Base-by-base conservation (phyloP, 1,139 yeast genomes). In the Blastobotrys elegans region DNA sequence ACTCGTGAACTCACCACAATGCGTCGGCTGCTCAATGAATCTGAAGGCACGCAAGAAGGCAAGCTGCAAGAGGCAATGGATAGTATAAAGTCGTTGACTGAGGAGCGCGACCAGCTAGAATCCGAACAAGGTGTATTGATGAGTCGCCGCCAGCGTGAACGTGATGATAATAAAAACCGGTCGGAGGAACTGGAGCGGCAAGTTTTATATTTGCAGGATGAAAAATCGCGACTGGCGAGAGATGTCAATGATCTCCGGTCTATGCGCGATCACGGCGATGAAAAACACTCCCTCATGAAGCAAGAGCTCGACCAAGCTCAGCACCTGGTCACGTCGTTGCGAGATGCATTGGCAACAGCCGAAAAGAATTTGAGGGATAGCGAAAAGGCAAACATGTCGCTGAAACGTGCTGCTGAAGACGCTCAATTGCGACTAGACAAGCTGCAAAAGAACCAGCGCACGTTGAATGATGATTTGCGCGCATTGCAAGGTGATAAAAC, bases 1-100 rank as follows among this genome's bases (percentile, higher is more conserved):
- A 79, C 84, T 0, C 73, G 90, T 43, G 97, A 92, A 65, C 74
- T 89, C 0, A 72, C 82, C 3, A 80, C 88, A 0, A 76, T 88
- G 67, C 75, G 95, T 54, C 71, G 87, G 52, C 65, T 88, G 34
- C 62, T 88, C 22, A 65, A 79, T 40, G 96, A 87, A 40, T 74
- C 79, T 4, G 92, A 88, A 56, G 82, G 79, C 41, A 74, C 72
- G 41, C 75, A 78, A 46, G 77, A 74, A 38, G 56, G 61, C 5
- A 76, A 77, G 49, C 68, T 77, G 11, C 65, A 67, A 35, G 81
- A 77, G 36, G 60, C 78, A 17, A 72, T 66, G 31, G 72, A 71
- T 6, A 71, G 70, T 46, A 58, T 80, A 36, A 64, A 66, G 27
- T 61, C 63, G 7, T 52, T 79, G 1, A 64, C 68, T 1, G 88